A percentile compares a stretch with the other conserved stretches of the same genome.
These are phyloP conservation scores for Xerocomus spinulosus DNA, from an alignment of 768 basidiomycete species.

Conservation along the genomic window DNA sequence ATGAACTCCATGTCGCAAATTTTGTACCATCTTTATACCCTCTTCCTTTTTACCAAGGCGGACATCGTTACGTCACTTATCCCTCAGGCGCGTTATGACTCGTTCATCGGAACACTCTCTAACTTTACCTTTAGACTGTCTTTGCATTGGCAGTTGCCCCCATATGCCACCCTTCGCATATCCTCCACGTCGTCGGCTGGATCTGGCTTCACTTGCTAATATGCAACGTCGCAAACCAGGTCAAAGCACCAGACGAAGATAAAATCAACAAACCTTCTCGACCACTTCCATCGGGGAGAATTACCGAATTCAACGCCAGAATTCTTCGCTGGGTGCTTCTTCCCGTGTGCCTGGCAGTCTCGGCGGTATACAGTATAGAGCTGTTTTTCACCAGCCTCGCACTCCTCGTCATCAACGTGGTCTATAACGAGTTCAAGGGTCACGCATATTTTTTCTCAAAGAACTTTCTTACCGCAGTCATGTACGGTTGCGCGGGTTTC, in stretches of 20 bases:
- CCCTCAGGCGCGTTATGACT: slow-evolving; percentile 13
- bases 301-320: slow-evolving; percentile 31
- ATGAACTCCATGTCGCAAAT: neutral
- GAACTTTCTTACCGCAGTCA: slow-evolving; percentile 30
- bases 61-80: slow-evolving; percentile 17
- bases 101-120: neutral
- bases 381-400: slow-evolving; percentile 29
- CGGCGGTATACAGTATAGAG: slow-evolving; percentile 25
- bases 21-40: slow-evolving; percentile 14
- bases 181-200: slow-evolving; percentile 33
- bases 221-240: slow-evolving; percentile 40
- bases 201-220: slow-evolving; percentile 41
- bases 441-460: slow-evolving; percentile 2
- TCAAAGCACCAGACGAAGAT: slow-evolving; percentile 36
- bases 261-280: slow-evolving; percentile 38
- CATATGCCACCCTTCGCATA: neutral
- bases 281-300: slow-evolving; percentile 40
- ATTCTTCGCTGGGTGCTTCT: slow-evolving; percentile 35
- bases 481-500: slow-evolving; percentile 30
- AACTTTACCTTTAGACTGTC: slow-evolving; percentile 22
- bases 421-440: slow-evolving; percentile 31
- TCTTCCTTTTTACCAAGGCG: slow-evolving; percentile 23
- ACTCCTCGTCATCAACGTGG: slow-evolving; percentile 18
- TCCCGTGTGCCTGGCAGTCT: slow-evolving; percentile 30
- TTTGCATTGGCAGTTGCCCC: slow-evolving; percentile 29